A percentile compares a stretch with the other conserved stretches of the same genome.
Evolutionary conservation across 2,329 filamentous ascomycete genomes (phyloP).

Genomic region (Penicillium griseofulvum): DNA sequence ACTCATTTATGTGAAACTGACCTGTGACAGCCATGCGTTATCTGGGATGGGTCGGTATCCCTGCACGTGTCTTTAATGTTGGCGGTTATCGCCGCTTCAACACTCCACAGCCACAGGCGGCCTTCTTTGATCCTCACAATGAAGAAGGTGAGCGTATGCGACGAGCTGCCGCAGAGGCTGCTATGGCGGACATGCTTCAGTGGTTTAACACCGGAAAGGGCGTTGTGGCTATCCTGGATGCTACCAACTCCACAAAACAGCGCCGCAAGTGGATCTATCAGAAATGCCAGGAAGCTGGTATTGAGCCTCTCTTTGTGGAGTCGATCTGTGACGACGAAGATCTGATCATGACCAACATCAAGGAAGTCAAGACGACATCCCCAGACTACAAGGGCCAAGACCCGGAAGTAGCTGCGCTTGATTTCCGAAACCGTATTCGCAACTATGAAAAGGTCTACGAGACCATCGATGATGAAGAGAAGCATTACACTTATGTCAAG

Average conservation of each 20-base stretch:
- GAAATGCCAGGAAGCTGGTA: constrained; percentile 67
- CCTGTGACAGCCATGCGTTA: constrained; percentile 74
- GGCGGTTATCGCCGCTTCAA: constrained; percentile 89
- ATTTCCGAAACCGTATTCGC: constrained; percentile 90
- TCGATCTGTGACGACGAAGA: constrained; percentile 95
- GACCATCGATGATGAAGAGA: constrained; percentile 86
- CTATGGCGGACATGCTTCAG: constrained; percentile 86
- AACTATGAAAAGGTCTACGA: constrained; percentile 98
- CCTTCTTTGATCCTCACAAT: constrained; percentile 93
- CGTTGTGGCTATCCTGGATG: constrained; percentile 89
- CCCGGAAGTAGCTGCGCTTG: constrained; percentile 81
- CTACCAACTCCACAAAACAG: constrained; percentile 91
- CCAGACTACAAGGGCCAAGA: constrained; percentile 95
- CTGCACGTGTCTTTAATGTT: constrained; percentile 94
- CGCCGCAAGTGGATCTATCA: constrained; percentile 90
- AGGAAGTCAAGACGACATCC: constrained; percentile 94
- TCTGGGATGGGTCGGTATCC: constrained; percentile 93
- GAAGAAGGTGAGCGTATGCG: constrained; percentile 85
- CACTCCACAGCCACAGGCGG: constrained; percentile 84
- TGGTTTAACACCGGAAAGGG: constrained; percentile 81
- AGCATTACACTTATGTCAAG: constrained; percentile 89
- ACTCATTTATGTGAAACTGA: constrained; percentile 11
- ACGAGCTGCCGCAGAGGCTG: constrained; percentile 83
- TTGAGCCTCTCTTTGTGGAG: constrained; percentile 94
- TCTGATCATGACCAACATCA: constrained; percentile 96